Conservation (phyloP, 2,329 filamentous ascomycete genomes). For the Cladophialophora carrionii region DNA sequence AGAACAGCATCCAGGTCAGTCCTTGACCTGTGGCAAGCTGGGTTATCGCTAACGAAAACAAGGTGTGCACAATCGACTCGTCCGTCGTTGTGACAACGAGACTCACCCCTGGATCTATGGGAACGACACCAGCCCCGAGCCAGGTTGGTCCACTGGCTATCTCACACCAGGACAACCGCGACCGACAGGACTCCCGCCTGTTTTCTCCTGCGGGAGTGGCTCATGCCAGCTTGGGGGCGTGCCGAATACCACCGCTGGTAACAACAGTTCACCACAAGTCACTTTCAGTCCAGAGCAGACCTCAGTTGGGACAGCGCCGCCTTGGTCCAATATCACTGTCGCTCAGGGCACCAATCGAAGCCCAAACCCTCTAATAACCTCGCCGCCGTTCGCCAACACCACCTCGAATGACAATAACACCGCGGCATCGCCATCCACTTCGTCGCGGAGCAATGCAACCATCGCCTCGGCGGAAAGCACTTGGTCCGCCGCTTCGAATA, state of each 20-base stretch:
- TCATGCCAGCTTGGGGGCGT: neutral
- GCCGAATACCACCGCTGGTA: neutral
- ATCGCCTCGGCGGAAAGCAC: slow-evolving; percentile 1
- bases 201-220: neutral
- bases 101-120: slow-evolving; percentile 21
- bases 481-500: neutral
- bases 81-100: slow-evolving; percentile 32
- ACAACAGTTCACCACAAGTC: slow-evolving; percentile 6
- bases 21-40: neutral
- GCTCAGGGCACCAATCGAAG: neutral
- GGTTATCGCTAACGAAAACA: slow-evolving; percentile 1
- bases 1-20: slow-evolving; percentile 25
- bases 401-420: slow-evolving; percentile 1
- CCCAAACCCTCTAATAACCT: slow-evolving; percentile 3
- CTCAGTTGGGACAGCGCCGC: neutral
- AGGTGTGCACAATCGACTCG: slow-evolving; percentile 22
- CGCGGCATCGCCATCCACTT: neutral
- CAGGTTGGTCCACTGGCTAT: slow-evolving; percentile 1
- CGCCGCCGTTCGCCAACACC: neutral
- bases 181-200: neutral
- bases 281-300: slow-evolving; percentile 20
- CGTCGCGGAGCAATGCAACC: neutral
- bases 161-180: neutral
- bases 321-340: neutral
- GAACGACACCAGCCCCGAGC: slow-evolving; percentile 16